Evolutionary conservation across 352 stramenopile species (phyloP).

Genomic region (Globisporangium camurandrum): DNA sequence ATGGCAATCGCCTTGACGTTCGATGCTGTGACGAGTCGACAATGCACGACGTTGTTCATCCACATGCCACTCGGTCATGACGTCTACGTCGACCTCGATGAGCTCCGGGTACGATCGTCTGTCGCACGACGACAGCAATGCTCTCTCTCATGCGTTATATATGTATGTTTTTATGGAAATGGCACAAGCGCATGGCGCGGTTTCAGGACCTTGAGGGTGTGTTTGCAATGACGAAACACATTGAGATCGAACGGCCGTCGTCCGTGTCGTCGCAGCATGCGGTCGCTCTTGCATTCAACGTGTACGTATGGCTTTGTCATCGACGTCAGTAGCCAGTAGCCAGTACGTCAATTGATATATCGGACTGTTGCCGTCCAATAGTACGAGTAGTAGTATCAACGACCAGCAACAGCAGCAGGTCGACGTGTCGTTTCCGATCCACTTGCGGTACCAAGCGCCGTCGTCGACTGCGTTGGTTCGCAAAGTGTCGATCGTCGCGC

Average conservation of each 20-base stretch:
- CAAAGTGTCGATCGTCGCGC: constrained; percentile 26
- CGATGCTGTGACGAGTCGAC: constrained; percentile 1
- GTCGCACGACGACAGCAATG: too few relatives aligned
- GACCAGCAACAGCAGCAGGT: constrained; percentile 5
- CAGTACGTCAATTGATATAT: too few relatives aligned
- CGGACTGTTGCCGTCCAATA: too few relatives aligned
- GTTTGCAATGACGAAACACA: constrained; percentile 43
- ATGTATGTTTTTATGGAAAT: too few relatives aligned
- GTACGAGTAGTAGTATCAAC: too few relatives aligned
- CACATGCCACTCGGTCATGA: constrained; percentile 28
- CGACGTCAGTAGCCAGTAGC: too few relatives aligned
- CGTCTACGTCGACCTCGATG: constrained; percentile 47
- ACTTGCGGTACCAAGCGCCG: constrained; percentile 55
- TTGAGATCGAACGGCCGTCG: constrained; percentile 55
- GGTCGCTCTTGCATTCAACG: constrained; percentile 32
- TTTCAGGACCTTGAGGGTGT: constrained; percentile 38
- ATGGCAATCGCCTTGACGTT: constrained; percentile 23
- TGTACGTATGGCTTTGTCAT: too few relatives aligned
- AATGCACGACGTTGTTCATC: constrained; percentile 18
- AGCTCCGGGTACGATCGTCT: constrained; percentile 29
- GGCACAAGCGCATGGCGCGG: constrained; percentile 57
- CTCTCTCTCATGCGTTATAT: too few relatives aligned
- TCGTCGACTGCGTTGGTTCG: constrained; percentile 31
- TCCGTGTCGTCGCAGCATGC: constrained; percentile 43
- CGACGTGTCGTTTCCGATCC: constrained; percentile 41